Evolutionary conservation across 2,329 filamentous ascomycete species (phyloP).

Genomic region (Fusarium chuoi): DNA sequence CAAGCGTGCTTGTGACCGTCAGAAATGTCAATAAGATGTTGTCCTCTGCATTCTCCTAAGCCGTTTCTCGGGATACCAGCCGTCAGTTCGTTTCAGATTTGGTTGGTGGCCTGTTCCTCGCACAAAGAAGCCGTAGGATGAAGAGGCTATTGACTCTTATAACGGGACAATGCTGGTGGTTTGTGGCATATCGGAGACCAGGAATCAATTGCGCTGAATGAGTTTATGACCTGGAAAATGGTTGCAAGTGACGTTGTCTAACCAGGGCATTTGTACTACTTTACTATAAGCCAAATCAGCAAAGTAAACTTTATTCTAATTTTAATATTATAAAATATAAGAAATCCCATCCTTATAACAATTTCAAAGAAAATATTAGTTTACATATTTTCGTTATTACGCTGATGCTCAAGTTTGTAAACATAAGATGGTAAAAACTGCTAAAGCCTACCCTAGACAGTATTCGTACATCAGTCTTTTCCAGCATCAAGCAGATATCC

Average conservation of each 20-base stretch:
- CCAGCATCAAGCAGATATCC: not conserved
- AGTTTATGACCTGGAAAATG: not conserved
- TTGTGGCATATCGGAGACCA: fast-evolving
- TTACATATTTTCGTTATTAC: too few relatives aligned
- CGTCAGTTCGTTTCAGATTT: not conserved
- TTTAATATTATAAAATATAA: too few relatives aligned
- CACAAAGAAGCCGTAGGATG: not conserved
- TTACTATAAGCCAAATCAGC: too few relatives aligned
- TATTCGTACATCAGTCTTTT: not conserved
- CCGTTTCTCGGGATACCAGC: not conserved
- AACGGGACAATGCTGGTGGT: fast-evolving
- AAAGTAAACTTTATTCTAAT: too few relatives aligned
- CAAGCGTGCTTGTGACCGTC: fast-evolving
- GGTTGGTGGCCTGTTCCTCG: not conserved
- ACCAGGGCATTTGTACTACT: too few relatives aligned
- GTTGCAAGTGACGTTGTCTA: too few relatives aligned
- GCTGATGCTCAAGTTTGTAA: fast-evolving
- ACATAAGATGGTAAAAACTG: not conserved
- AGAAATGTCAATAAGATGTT: fast-evolving
- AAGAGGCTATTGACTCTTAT: fast-evolving
- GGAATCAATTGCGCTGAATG: fast-evolving
- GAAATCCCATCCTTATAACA: too few relatives aligned
- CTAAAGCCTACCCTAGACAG: not conserved
- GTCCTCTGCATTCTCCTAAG: not conserved
- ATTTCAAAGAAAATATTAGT: too few relatives aligned